phyloP scores from a whole-genome alignment of 139 green algal species.

The Micractinium sp. region DNA sequence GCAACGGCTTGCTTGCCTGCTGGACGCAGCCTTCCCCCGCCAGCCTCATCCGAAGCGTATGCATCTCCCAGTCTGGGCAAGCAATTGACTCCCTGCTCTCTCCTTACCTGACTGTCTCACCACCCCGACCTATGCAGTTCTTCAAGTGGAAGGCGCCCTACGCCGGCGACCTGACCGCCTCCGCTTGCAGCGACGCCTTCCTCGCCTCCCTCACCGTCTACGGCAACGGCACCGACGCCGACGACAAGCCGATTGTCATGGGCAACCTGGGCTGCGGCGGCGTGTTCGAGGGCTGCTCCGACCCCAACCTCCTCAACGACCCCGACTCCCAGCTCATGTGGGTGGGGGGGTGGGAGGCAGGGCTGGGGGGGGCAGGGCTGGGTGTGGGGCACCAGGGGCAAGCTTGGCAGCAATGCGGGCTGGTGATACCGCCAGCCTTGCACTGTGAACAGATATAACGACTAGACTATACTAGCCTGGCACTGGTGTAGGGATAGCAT shows the following conservation, averaged over 20 bases:
- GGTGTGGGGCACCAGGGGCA: too few relatives aligned
- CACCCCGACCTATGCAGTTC: not conserved
- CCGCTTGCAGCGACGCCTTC: not conserved
- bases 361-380: too few relatives aligned
- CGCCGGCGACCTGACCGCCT: not conserved
- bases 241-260: not conserved
- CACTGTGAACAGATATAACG: too few relatives aligned
- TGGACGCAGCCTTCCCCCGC: too few relatives aligned
- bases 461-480: too few relatives aligned
- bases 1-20: not conserved
- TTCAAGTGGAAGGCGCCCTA: not conserved
- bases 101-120: too few relatives aligned
- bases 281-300: not conserved
- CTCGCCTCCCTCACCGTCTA: not conserved
- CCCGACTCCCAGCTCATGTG: conserved; percentile 3
- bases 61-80: too few relatives aligned
- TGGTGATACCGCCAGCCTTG: too few relatives aligned
- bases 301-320: not conserved
- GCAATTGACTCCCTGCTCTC: too few relatives aligned
- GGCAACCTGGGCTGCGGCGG: conserved; percentile 10
- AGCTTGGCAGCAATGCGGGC: too few relatives aligned
- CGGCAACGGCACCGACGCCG: not conserved
- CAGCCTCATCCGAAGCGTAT: too few relatives aligned
- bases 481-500: too few relatives aligned
- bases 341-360: not conserved